phyloP scores from a whole-genome alignment of 352 stramenopile genomes.

The Pythium oligandrum region DNA sequence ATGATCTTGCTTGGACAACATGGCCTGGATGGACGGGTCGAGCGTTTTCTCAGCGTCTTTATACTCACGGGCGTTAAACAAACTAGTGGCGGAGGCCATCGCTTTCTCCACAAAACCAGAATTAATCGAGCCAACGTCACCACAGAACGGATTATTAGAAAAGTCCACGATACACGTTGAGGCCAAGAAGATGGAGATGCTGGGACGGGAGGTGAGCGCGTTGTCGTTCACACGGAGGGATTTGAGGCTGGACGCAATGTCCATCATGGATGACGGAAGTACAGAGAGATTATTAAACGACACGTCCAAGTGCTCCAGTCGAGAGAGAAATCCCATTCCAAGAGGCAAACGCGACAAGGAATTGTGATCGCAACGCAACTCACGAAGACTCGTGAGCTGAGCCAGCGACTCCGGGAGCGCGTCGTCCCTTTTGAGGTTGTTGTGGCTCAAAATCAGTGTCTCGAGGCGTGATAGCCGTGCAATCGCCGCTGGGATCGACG shows the following conservation, averaged over 20 bases:
- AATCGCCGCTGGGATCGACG: constrained; percentile 33
- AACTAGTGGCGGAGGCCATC: background rate
- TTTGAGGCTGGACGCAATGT: constrained; percentile 25
- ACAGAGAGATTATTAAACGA: constrained; percentile 38
- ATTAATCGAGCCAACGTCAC: background rate
- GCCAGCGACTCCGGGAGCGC: constrained; percentile 36
- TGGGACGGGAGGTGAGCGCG: constrained; percentile 22
- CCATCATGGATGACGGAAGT: constrained; percentile 48
- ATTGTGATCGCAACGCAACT: constrained; percentile 40
- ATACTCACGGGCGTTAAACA: background rate
- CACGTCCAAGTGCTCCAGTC: constrained; percentile 37
- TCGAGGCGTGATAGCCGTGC: background rate
- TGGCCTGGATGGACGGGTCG: too few species aligned
- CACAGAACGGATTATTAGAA: constrained; percentile 63
- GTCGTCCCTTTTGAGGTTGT: constrained; percentile 20
- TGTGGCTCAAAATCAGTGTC: constrained; percentile 35
- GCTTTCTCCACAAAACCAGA: background rate
- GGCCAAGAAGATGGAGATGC: constrained; percentile 17
- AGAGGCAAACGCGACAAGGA: constrained; percentile 28
- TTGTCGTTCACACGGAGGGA: constrained; percentile 50
- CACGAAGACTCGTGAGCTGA: constrained; percentile 23
- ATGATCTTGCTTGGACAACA: too few species aligned
- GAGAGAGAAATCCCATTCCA: constrained; percentile 24
- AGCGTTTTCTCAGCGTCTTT: background rate
- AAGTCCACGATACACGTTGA: constrained; percentile 39